A percentile compares a stretch with the other conserved stretches of the same genome.
phyloP scores from a whole-genome alignment of 768 basidiomycete genomes.

The Solioccasus polychromus region DNA sequence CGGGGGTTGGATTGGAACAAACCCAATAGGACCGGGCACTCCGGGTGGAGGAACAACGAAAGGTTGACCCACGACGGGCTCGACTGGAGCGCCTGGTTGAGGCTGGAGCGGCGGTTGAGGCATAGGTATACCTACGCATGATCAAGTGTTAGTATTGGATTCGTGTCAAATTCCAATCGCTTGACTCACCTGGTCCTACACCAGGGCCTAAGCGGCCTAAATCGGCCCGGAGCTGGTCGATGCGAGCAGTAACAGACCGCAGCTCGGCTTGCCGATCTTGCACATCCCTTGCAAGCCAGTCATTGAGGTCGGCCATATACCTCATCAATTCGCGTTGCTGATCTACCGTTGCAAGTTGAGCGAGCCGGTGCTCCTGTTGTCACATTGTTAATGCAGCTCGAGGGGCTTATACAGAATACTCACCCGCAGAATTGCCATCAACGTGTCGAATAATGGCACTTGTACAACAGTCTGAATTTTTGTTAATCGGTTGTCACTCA shows the following conservation, averaged over 20 bases:
- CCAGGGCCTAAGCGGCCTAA: conserved; percentile 45
- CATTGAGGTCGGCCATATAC: conserved; percentile 73
- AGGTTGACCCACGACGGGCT: conserved; percentile 4
- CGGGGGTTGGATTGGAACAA: conserved; percentile 23
- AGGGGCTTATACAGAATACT: conserved; percentile 17
- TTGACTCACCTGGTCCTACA: conserved; percentile 37
- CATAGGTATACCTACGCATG: conserved; percentile 22
- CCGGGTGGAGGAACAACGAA: conserved; percentile 18
- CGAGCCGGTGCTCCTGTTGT: conserved; percentile 68
- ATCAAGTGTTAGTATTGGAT: neutral
- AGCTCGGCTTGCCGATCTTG: conserved; percentile 75
- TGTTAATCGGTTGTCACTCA: conserved; percentile 1
- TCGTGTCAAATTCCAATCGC: neutral
- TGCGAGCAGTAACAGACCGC: conserved; percentile 58
- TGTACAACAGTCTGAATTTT: conserved; percentile 53
- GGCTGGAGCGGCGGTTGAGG: conserved; percentile 21
- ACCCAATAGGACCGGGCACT: conserved; percentile 21
- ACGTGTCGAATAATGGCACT: conserved; percentile 64
- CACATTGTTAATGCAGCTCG: conserved; percentile 6
- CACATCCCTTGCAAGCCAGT: conserved; percentile 79
- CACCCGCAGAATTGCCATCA: conserved; percentile 69
- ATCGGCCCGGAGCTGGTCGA: conserved; percentile 47
- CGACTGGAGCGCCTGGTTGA: conserved; percentile 5
- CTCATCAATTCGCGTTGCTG: conserved; percentile 79
- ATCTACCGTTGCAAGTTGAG: conserved; percentile 70